These are phyloP conservation scores for Chalciporus piperatus DNA, from an alignment of 768 basidiomycete species.

Conservation along the genomic window DNA sequence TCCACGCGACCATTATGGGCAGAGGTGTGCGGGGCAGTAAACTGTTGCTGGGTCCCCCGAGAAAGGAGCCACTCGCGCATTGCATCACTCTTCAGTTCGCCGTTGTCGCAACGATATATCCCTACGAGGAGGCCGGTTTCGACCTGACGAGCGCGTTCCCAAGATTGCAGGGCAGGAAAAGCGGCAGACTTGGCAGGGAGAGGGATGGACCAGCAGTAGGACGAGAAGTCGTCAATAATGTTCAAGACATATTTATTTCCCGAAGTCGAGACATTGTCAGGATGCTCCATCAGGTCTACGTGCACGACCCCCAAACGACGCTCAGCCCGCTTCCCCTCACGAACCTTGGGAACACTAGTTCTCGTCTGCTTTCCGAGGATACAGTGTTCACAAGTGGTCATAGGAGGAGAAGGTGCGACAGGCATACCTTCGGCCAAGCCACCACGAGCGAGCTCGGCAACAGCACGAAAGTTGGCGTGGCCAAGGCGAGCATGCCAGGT, in stretches of 20 bases:
- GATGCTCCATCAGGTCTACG: conserved; percentile 30
- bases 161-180: too few species aligned
- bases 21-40: too few species aligned
- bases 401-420: background rate
- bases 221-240: conserved; percentile 5
- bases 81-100: too few species aligned
- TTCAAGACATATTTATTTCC: conserved; percentile 6
- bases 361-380: conserved; percentile 39
- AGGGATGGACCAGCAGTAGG: conserved; percentile 33
- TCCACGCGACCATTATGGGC: too few species aligned
- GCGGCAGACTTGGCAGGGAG: conserved; percentile 30
- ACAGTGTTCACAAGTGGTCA: conserved; percentile 33
- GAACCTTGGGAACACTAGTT: conserved; percentile 28
- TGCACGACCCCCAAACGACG: conserved; percentile 21
- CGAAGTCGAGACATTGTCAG: background rate
- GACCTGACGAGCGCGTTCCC: too few species aligned
- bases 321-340: conserved; percentile 26
- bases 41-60: too few species aligned
- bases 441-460: conserved; percentile 13
- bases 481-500: conserved; percentile 31
- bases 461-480: conserved; percentile 25
- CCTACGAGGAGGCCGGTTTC: too few species aligned
- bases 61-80: too few species aligned
- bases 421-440: conserved; percentile 10
- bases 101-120: too few species aligned